These are phyloP conservation scores for Botryotinia convoluta DNA, from an alignment of 2,329 filamentous ascomycete species.

Conservation along the genomic window DNA sequence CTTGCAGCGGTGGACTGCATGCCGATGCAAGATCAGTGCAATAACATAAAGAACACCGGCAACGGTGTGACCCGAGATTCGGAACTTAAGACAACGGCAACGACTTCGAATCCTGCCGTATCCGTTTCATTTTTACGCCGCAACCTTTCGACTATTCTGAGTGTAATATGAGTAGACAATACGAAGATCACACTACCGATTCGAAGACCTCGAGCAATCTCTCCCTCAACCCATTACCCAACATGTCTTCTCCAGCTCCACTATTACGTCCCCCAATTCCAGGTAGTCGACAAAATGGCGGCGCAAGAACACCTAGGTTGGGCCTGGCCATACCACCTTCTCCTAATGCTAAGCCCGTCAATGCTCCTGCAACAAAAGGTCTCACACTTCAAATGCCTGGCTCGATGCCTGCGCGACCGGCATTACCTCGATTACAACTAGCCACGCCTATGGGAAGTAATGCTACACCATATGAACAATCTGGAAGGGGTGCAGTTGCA, in stretches of 20 bases:
- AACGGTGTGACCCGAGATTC: slow-evolving; percentile 28
- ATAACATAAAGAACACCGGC: slow-evolving; percentile 25
- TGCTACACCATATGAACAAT: slow-evolving; percentile 67
- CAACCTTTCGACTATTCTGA: not conserved
- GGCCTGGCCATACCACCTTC: slow-evolving; percentile 89
- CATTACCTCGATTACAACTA: slow-evolving; percentile 76
- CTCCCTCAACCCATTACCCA: slow-evolving; percentile 28
- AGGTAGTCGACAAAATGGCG: slow-evolving; percentile 34
- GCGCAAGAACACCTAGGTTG: slow-evolving; percentile 46
- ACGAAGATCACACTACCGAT: slow-evolving; percentile 27
- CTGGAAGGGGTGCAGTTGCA: slow-evolving; percentile 44
- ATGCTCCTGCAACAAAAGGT: slow-evolving; percentile 23
- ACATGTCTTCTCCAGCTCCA: slow-evolving; percentile 40
- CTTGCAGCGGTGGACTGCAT: slow-evolving; percentile 29
- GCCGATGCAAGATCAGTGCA: slow-evolving; percentile 33
- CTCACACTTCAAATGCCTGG: slow-evolving; percentile 37
- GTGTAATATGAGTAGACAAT: slow-evolving; percentile 15
- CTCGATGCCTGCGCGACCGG: slow-evolving; percentile 44
- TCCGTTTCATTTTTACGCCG: slow-evolving; percentile 25
- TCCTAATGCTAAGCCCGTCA: slow-evolving; percentile 75
- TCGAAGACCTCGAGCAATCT: slow-evolving; percentile 27
- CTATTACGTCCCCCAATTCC: slow-evolving; percentile 40
- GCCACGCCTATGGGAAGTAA: slow-evolving; percentile 86
- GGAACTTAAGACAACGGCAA: slow-evolving; percentile 15
- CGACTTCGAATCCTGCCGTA: slow-evolving; percentile 20